Conservation (phyloP, 176 grass and related monocot species). For the Triticum turgidum region DNA sequence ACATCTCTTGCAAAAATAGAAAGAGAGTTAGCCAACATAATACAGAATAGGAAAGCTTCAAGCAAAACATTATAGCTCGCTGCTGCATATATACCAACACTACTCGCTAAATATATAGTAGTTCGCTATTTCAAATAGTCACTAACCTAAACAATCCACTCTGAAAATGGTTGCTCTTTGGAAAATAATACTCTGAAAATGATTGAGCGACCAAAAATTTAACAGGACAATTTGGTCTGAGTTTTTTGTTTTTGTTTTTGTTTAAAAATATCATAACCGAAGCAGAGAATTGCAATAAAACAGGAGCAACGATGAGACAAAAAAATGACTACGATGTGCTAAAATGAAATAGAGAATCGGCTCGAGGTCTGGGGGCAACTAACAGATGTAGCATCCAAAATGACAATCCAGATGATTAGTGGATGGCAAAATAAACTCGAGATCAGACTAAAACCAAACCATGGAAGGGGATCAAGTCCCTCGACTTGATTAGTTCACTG, state of each 20-base stretch:
- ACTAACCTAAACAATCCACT: background rate
- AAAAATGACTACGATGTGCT: background rate
- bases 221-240: background rate
- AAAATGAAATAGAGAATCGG: background rate
- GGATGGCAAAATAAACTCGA: background rate
- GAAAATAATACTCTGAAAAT: background rate
- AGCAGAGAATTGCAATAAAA: background rate
- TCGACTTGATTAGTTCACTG: background rate
- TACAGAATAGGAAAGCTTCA: background rate
- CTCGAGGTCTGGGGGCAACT: background rate
- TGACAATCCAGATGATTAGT: background rate
- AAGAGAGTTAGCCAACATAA: conserved; percentile 17
- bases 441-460: background rate
- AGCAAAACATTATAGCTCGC: background rate
- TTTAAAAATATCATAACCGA: background rate
- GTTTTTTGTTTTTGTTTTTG: background rate
- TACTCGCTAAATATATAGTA: background rate
- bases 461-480: background rate
- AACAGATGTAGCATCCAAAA: background rate
- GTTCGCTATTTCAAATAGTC: background rate
- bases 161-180: background rate
- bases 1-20: conserved; percentile 24
- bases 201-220: background rate
- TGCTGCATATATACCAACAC: background rate
- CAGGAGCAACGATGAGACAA: background rate